Base-by-base conservation (phyloP, 169 alveolate genomes). In the Amoebophrya sp. region DNA sequence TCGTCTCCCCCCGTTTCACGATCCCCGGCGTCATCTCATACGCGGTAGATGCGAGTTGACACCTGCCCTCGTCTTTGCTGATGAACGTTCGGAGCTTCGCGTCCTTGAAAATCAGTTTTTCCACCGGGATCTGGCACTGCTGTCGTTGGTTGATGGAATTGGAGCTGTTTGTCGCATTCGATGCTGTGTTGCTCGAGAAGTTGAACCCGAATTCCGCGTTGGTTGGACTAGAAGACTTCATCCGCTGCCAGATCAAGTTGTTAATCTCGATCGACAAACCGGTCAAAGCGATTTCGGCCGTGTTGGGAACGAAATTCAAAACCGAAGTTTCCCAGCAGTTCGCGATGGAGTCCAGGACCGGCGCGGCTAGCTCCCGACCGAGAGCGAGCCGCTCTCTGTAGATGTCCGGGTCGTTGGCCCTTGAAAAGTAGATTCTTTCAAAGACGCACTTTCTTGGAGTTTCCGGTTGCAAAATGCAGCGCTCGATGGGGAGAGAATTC, bases 11-110 rank as follows among this genome's bases (percentile, higher is more conserved):
- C n/a, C 77, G 77, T 32, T 12, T 89, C 32, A 92, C 92, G 41
- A 38, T 89, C 23, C 54, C 93, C 3, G 90, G 89, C 0, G 77
- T 33, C 25, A 92, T n/a, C 3, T 92, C 93, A 54, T 92, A 92
- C 23, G 93, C 93, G 66, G 35, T 93, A 39, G 89, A 33, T 3
- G 54, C 92, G 39, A 89, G 54, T 35, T 29, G 33, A 0, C 89
- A 89, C 12, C 93, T 29, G 35, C 92, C 38, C n/a, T 18, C 7
- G 39, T 92, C 93, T 32, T 92, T 89, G 38, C 39, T 89, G 54
- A 92, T 92, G 77, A 92, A 92, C 38, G 93, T 92, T 39, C 93
- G 77, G 40, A 92, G 23, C 66, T 92, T 92, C 39, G 93, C 93
- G 66, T 92, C 93, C 40, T 92, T 92, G 40, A 39, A 35, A 23